Percentiles rank a stretch among this genome's conserved stretches.
Conservation (phyloP, 768 basidiomycete species). For the Cyclocybe cylindracea region DNA sequence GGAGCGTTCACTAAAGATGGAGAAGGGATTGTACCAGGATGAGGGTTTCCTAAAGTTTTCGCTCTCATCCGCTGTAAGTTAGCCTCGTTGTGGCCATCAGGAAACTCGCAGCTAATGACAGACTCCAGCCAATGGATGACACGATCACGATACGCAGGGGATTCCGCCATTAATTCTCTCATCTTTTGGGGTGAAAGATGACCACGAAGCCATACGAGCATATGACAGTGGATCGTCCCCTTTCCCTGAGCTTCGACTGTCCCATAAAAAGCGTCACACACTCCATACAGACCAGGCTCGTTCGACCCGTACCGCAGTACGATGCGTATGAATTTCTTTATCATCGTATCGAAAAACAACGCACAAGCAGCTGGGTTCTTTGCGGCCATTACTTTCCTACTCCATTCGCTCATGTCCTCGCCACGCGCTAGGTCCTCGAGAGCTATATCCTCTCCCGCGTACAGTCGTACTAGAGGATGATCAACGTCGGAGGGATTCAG, state of each 20-base stretch:
- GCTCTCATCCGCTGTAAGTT: too few relatives aligned
- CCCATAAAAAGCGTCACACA: conserved; percentile 19
- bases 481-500: conserved; percentile 22
- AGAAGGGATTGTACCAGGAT: too few relatives aligned
- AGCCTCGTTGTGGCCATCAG: too few relatives aligned
- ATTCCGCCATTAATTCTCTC: too few relatives aligned
- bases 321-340: conserved; percentile 11
- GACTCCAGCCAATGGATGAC: too few relatives aligned
- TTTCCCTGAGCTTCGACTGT: conserved; percentile 25
- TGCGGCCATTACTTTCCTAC: conserved; percentile 4
- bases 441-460: conserved; percentile 13
- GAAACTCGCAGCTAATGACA: too few relatives aligned
- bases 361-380: conserved; percentile 19
- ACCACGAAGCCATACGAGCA: conserved; percentile 28
- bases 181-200: too few relatives aligned
- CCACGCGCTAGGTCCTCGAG: conserved; percentile 8
- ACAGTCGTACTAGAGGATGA: conserved; percentile 13
- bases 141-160: too few relatives aligned
- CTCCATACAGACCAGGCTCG: conserved; percentile 1
- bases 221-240: conserved; percentile 31
- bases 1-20: too few relatives aligned
- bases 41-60: too few relatives aligned
- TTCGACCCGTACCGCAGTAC: conserved; percentile 5
- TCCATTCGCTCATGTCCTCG: too few relatives aligned
- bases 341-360: conserved; percentile 16